Evolutionary conservation across 495 filamentous ascomycete genomes (phyloP), one percentile per base, ranked within the genome.

Genomic region (Aspergillus sclerotiicarbonarius): DNA sequence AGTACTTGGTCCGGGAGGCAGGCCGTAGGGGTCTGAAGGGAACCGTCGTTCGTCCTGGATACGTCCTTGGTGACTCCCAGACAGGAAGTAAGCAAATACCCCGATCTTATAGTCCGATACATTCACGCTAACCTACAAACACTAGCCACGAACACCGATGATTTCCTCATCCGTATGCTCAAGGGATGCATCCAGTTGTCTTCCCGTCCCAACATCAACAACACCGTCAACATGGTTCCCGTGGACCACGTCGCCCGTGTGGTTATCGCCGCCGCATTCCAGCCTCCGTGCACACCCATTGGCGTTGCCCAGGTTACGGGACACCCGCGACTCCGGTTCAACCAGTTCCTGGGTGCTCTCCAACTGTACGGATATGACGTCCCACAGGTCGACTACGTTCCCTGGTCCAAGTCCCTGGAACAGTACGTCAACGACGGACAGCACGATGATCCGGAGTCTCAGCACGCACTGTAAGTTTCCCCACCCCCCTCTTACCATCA

Each of bases 181-280:
- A 96, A 96, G 73, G 93, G 91, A 46, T 96, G 90, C 60, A 82
- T 95, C 48, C 94, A 98, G 69, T 76, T 96, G 0, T 72, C 71
- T 0, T 74, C 79, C 25, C 83, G 88, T 2, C 94, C 94, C 0
- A 78, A 82, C 57, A 92, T 98, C 61, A 67, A 77, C 71, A 98
- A 96, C 73, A 92, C 90, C 0, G 84, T 97, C 66, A 98, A 98
- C 74, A 84, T 85, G 67, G 91, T 96, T 4, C 94, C 94, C 0
- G 92, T 97, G 25, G 83, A 87, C 64, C 89, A 94, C 65, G 92
- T 96, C 50, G 84, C 88, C 0, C 79, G 85, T 8, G 81, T 95
- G 15, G 87, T 96, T 20, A 85, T 91, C 21, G 90, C 91, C 1
- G 75, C 83, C 39, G 82, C 86, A 8, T 77, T 95, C 56, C 78